phyloP scores from a whole-genome alignment of 2,329 filamentous ascomycete genomes.

The Ophiostoma sp. region DNA sequence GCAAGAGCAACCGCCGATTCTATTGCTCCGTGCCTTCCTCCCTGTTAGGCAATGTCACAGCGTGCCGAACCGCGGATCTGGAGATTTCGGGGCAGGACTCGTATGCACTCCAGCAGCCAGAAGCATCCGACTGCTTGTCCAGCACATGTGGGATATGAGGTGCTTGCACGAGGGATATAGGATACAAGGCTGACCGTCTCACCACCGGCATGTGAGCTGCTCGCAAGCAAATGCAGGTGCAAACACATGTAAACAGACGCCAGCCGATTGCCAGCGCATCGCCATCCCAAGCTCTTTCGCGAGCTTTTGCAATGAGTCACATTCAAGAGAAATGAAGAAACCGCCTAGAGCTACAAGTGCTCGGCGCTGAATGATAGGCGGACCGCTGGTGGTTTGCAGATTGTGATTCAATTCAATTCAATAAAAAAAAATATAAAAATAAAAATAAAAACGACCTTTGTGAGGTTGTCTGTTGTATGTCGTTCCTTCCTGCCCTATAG shows the following conservation, averaged over 20 bases:
- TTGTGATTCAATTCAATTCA: no score
- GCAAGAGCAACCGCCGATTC: not conserved
- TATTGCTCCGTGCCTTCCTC: not conserved
- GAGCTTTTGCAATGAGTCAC: conserved; percentile 17
- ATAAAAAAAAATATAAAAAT: no score
- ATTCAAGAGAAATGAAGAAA: not conserved
- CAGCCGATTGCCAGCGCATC: not conserved
- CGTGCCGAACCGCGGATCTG: conserved; percentile 30
- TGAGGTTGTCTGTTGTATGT: not conserved
- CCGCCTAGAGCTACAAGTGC: no score
- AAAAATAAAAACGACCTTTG: no score
- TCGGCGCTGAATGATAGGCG: not conserved
- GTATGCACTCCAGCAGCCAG: not conserved
- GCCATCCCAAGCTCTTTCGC: not conserved
- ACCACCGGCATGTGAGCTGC: not conserved
- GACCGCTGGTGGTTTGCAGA: not conserved
- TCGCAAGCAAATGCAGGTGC: not conserved
- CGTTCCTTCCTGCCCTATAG: not conserved
- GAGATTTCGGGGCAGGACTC: conserved; percentile 7
- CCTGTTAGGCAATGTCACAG: conserved; percentile 19
- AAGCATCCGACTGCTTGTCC: not conserved
- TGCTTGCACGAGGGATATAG: not conserved
- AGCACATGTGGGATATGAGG: not conserved
- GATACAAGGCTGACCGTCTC: not conserved
- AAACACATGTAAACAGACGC: conserved; percentile 4